Evolutionary conservation across 495 filamentous ascomycete species (phyloP).

Genomic region (Barbatosphaeria neglecta): DNA sequence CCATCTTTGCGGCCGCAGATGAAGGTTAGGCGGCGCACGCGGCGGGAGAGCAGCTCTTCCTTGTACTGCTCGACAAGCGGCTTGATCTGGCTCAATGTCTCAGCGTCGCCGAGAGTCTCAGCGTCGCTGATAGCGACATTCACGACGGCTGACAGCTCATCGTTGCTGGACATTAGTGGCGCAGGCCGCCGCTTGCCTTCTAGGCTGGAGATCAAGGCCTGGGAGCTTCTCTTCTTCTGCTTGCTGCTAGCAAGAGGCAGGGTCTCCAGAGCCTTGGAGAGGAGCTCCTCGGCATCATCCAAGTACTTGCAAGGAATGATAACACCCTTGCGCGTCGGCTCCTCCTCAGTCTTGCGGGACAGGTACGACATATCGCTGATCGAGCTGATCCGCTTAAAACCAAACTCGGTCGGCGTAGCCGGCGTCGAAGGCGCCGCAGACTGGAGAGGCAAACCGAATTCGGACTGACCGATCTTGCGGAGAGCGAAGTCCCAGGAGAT

Average conservation of each 20-base stretch:
- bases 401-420: constrained; percentile 59
- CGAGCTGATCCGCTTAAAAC: constrained; percentile 74
- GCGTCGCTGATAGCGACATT: constrained; percentile 88
- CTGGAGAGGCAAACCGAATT: constrained; percentile 69
- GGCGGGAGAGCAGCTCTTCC: constrained; percentile 66
- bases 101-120: constrained; percentile 73
- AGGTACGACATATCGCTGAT: constrained; percentile 95
- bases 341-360: constrained; percentile 49
- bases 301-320: constrained; percentile 86
- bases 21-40: constrained; percentile 84
- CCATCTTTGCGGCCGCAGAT: constrained; percentile 93
- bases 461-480: constrained; percentile 79
- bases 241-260: constrained; percentile 50
- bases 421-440: constrained; percentile 73
- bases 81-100: constrained; percentile 64
- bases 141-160: constrained; percentile 78
- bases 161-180: constrained; percentile 33
- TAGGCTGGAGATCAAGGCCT: constrained; percentile 58
- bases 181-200: constrained; percentile 56
- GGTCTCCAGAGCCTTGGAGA: constrained; percentile 69
- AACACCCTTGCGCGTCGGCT: constrained; percentile 83
- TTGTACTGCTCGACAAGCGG: constrained; percentile 69
- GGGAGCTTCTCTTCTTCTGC: constrained; percentile 27
- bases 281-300: constrained; percentile 81
- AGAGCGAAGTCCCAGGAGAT: constrained; percentile 93